A percentile compares a stretch with the other conserved stretches of the same genome.
These are phyloP conservation scores for Citrullus amarus DNA, from an alignment of 306 rosid genomes.

Conservation along the genomic window DNA sequence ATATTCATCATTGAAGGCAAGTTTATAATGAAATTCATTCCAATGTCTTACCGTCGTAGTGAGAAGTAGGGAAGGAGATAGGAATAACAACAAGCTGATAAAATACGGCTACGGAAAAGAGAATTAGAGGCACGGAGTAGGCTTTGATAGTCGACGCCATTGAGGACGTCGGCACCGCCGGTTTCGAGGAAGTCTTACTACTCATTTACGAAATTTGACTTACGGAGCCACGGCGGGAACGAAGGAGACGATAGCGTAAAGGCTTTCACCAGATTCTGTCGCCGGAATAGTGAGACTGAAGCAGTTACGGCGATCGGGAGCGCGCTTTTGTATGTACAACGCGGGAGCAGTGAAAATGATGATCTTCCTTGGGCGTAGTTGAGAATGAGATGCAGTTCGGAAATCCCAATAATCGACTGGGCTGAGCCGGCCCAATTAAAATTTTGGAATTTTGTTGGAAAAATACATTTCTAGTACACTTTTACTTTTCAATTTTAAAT, in stretches of 20 bases:
- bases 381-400: not conserved
- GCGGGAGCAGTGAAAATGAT: not conserved
- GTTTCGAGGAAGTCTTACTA: conserved; percentile 7
- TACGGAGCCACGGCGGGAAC: not conserved
- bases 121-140: conserved; percentile 61
- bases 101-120: conserved; percentile 45
- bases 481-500: no score
- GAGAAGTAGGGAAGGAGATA: conserved; percentile 73
- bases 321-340: not conserved
- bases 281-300: not conserved
- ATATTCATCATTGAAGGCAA: not conserved
- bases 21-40: not conserved
- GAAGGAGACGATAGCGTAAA: not conserved
- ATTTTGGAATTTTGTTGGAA: not conserved
- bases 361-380: not conserved
- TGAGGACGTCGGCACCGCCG: conserved; percentile 19
- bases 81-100: conserved; percentile 71
- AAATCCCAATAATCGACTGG: not conserved
- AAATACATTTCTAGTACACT: no score
- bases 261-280: not conserved
- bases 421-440: not conserved
- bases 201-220: not conserved
- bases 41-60: conserved; percentile 46
- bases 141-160: conserved; percentile 45
- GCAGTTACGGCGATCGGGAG: not conserved